Evolutionary conservation across 1,139 yeast species (phyloP), one percentile per base, ranked within the genome.

Genomic region (Kurtzmaniella quercitrusa): DNA sequence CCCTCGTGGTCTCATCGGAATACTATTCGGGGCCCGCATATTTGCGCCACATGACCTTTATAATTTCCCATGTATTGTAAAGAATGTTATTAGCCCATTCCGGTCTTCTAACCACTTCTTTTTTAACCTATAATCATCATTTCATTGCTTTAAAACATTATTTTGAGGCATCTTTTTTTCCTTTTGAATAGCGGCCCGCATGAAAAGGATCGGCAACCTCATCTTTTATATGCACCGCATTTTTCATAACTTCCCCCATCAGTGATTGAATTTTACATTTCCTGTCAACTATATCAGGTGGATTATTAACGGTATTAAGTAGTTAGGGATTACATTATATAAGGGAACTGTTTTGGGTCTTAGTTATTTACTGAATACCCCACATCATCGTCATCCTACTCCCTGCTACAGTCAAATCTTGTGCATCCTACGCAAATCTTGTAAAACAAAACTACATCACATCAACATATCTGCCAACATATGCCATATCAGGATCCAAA

Each of bases 401-500:
- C n/a, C n/a, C n/a, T n/a, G n/a, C n/a, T n/a, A n/a, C n/a, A n/a
- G n/a, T n/a, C n/a, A n/a, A n/a, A n/a, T n/a, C n/a, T n/a, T n/a
- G n/a, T n/a, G n/a, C n/a, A n/a, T n/a, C n/a, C n/a, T n/a, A n/a
- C n/a, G n/a, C n/a, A n/a, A n/a, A n/a, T n/a, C n/a, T n/a, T n/a
- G n/a, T n/a, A n/a, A n/a, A n/a, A n/a, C n/a, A n/a, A n/a, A n/a
- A n/a, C n/a, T n/a, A n/a, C n/a, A n/a, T n/a, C n/a, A n/a, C n/a
- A n/a, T n/a, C n/a, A n/a, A n/a, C n/a, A n/a, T n/a, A n/a, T n/a
- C n/a, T n/a, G n/a, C n/a, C n/a, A n/a, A n/a, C n/a, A n/a, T n/a
- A 26, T 26, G 30, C 30, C 30, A 26, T 26, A 42, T 32, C 28
- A 33, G 21, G 45, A 42, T 26, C 42, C 45, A 9, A 37, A 42